Base-by-base conservation (phyloP, 202 grass and related monocot genomes). In the Panicum hallii region DNA sequence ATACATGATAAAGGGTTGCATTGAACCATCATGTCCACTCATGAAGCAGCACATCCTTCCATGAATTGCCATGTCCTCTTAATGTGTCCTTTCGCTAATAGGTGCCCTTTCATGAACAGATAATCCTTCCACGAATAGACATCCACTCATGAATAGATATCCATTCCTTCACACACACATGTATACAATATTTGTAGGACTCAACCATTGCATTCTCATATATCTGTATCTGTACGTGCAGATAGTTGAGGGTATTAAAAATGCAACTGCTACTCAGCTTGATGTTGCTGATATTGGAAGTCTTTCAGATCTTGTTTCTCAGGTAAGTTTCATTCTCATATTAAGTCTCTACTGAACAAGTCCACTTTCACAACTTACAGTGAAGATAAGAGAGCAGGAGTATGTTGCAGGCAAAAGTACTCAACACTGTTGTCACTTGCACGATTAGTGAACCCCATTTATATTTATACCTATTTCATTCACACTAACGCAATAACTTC, bases 221-320 rank as follows among this genome's bases (percentile, higher is more conserved):
- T 41, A 1, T 93, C 58, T 82, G 26, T 81, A 82, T 72, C 71
- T 89, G 61, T 87, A 42, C 82, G 38, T 92, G 41, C 90, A 99
- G 96, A 94, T 41, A 82, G 84, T 99, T 78, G 86, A 95, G 12
- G 93, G 96, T 42, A 94, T 99, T 76, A 88, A 85, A 57, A 94
- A 99, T 78, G 84, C 96, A 85, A 99, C 84, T 70, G 93, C 93
- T 79, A 68, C 90, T 82, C 93, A 95, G 84, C 84, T 99, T 19
- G 91, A 95, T 93, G 91, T 93, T 76, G 72, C 76, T 79, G 93
- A 99, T 94, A 87, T 42, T 79, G 57, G 28, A 87, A 92, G 81
- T 13, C 91, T 99, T 83, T 89, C 88, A 36, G 48, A 82, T 52
- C 88, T 88, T 88, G 88, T 99, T 74, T 95, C 93, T 80, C 80